Evolutionary conservation across 306 rosid species (phyloP), one percentile per base, ranked within the genome.

Genomic region (Citrullus amarus): DNA sequence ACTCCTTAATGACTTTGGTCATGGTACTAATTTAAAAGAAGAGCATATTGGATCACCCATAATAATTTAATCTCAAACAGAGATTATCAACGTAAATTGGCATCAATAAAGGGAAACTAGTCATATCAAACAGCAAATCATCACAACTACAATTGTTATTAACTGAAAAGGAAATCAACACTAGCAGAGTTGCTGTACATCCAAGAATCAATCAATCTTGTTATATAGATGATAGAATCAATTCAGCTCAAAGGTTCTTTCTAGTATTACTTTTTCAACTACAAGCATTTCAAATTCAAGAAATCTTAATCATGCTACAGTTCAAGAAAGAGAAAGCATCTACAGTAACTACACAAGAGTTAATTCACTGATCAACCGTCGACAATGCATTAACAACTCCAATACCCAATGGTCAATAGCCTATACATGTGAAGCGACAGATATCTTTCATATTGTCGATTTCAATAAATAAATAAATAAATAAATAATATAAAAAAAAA

Each of bases 1-100:
- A 90, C 87, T 94, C 95, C 82, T 92, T 92, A 73, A 92, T 92
- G 59, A 94, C 92, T 86, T 95, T 95, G 5, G 96, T 95, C 97
- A 92, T 92, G 57, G 97, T 95, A 22, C 97, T 95, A 96, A 65
- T 76, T 32, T 84, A 76, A 6, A 84, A 84, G 70, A 63, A 32
- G 71, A 56, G 46, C 60, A 81, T 48, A 28, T 77, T 43, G 70
- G 77, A 65, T 43, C 55, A 25, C 30, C 34, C 14, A 69, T 20
- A 10, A 46, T 11, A 43, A 69, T n/a, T 41, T 69, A 69, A 43
- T 69, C 75, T 39, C 51, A 67, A 67, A 69, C 36, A 20, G 8
- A 69, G 36, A 41, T 68, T 39, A 68, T 43, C n/a, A 69, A 2
- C 36, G 9, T 20, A 55, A 68, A 68, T 68, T 68, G 54, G 15